Conservation (phyloP, 345 rosid genomes). For the Gossypium thurberi region DNA sequence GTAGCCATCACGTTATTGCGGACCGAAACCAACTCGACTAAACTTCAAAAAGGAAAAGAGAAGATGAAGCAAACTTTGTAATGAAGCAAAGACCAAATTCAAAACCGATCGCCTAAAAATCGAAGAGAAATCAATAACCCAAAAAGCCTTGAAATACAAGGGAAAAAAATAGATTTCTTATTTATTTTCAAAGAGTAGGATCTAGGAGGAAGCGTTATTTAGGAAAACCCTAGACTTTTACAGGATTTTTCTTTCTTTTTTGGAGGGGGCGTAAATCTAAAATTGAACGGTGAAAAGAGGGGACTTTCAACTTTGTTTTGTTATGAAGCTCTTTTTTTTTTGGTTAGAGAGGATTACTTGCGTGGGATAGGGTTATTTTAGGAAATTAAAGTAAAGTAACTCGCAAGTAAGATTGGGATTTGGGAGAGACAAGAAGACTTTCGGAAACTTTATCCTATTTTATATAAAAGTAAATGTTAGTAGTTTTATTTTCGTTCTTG, state of each 20-base stretch:
- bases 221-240: neutral
- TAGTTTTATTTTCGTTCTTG: too few species aligned
- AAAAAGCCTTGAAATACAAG: neutral
- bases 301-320: neutral
- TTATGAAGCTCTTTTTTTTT: too few species aligned
- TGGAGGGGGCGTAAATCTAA: neutral
- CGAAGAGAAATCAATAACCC: conserved; percentile 6
- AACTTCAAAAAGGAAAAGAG: neutral
- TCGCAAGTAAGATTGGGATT: too few species aligned
- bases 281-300: neutral
- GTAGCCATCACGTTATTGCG: conserved; percentile 10
- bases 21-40: neutral
- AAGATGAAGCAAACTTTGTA: neutral
- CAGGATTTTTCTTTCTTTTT: neutral
- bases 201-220: neutral
- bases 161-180: neutral
- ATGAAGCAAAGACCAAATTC: conserved; percentile 3
- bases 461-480: too few species aligned
- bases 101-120: neutral
- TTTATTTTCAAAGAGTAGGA: neutral
- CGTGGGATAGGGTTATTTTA: neutral
- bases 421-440: too few species aligned
- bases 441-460: too few species aligned
- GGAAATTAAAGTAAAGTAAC: neutral
- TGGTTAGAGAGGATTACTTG: too few species aligned